Base-by-base conservation (phyloP, 129 eudicot species). In the Silybum marianum region DNA sequence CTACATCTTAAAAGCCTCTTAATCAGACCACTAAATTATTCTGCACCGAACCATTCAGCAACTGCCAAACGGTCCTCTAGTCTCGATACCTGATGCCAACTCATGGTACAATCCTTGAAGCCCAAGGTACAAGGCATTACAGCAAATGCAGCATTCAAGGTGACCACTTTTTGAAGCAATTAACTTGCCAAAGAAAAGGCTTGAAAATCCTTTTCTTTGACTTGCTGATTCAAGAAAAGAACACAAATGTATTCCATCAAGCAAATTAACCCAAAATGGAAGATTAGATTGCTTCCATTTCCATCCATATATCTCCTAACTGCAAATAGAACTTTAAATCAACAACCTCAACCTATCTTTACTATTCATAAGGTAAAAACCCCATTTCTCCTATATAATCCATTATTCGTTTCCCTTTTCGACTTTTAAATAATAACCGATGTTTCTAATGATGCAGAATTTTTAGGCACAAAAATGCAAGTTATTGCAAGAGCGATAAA, bases 401-500 rank as follows among this genome's bases (percentile, higher is more conserved):
- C n/a, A 71, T 4, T 36, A 79, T 32, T 54, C 40, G 3, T 63
- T 26, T 11, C 22, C 30, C 19, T 25, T 42, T 34, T 65, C 72
- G 39, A 19, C 26, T 51, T 69, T 3, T 34, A 18, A 51, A 34
- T 16, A 51, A 34, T 16, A 78, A 13, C 66, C 23, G 9, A 58
- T 58, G 23, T 58, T 58, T 58, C 66, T 58, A n/a, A 14, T 16
- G 63, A 51, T 66, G 12, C 24, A 22, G 12, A n/a, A 12, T 36
- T 23, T 24, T 9, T n/a, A 30, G 30, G 26, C 70, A 23, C 76
- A 12, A 75, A 24, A 87, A 72, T 94, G 97, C 93, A 91, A 87
- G 87, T 81, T 44, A 75, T 94, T 60, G 78, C 83, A 60, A 88
- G 84, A 58, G 90, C 84, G 28, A 82, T 90, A 62, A 84, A 87